Conservation (phyloP, 1,284 basidiomycete species). For the Lentinus polychrous region DNA sequence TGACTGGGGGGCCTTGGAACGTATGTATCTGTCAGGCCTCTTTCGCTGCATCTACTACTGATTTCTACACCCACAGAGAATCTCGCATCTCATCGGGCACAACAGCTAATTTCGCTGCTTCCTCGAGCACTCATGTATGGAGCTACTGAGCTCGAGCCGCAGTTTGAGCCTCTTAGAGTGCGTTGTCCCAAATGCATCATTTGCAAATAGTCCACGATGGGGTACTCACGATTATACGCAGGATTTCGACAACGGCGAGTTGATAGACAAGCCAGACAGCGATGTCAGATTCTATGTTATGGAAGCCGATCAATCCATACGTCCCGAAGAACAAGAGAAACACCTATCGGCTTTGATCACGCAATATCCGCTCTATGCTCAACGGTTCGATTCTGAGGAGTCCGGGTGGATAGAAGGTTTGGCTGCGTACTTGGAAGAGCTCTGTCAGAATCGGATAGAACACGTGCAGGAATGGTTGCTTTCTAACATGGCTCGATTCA, state of each 20-base stretch:
- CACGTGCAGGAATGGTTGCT: slow-evolving; percentile 45
- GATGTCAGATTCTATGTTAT: slow-evolving; percentile 29
- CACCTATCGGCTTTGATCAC: slow-evolving; percentile 23
- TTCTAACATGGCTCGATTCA: slow-evolving; percentile 42
- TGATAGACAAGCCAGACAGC: slow-evolving; percentile 31
- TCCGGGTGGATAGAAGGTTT: slow-evolving; percentile 34
- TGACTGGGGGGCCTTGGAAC: slow-evolving; percentile 57
- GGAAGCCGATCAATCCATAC: slow-evolving; percentile 10
- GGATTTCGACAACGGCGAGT: slow-evolving; percentile 43
- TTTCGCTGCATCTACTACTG: not conserved
- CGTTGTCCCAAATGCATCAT: not conserved
- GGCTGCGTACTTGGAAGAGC: slow-evolving; percentile 27
- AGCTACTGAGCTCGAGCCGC: slow-evolving; percentile 36
- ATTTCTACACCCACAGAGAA: slow-evolving; percentile 34
- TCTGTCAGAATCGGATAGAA: slow-evolving; percentile 22
- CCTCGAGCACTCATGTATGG: slow-evolving; percentile 41
- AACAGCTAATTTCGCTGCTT: slow-evolving; percentile 34
- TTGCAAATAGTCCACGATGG: not conserved
- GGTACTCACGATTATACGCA: not conserved
- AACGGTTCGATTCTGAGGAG: slow-evolving; percentile 30
- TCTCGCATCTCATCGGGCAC: slow-evolving; percentile 46
- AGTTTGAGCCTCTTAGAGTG: slow-evolving; percentile 45
- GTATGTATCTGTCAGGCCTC: slow-evolving; percentile 26
- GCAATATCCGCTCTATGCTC: slow-evolving; percentile 26
- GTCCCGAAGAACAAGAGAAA: slow-evolving; percentile 23